These are phyloP conservation scores for Beauveria scarabaeidicola DNA, from an alignment of 2,329 filamentous ascomycete species.

Conservation along the genomic window DNA sequence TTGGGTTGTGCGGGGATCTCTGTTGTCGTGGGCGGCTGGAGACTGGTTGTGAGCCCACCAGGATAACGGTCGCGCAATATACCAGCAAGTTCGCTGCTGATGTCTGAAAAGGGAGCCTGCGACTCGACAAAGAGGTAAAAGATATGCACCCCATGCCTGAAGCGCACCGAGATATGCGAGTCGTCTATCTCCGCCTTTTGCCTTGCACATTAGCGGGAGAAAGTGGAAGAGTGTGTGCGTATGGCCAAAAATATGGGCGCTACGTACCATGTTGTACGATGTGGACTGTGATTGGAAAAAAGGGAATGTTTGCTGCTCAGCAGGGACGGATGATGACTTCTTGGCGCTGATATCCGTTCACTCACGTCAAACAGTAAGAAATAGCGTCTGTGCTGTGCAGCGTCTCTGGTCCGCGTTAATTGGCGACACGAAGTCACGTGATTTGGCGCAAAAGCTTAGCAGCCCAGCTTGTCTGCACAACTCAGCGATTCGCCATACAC, in stretches of 20 bases:
- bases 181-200: slow-evolving; percentile 28
- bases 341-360: not conserved
- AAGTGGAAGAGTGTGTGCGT: slow-evolving; percentile 1
- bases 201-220: not conserved
- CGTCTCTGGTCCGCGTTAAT: slow-evolving; percentile 4
- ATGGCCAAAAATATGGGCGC: not conserved
- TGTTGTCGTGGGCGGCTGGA: slow-evolving; percentile 25
- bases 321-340: not conserved
- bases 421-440: slow-evolving; percentile 10
- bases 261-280: slow-evolving; percentile 3
- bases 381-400: not conserved
- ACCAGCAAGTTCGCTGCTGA: slow-evolving; percentile 50
- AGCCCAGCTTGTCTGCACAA: not conserved
- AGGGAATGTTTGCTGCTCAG: not conserved
- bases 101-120: slow-evolving; percentile 44
- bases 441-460: not conserved
- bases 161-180: slow-evolving; percentile 55
- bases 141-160: slow-evolving; percentile 66
- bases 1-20: slow-evolving; percentile 32
- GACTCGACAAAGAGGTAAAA: slow-evolving; percentile 59
- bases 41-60: slow-evolving; percentile 36
- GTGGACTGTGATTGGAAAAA: not conserved
- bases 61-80: slow-evolving; percentile 51
- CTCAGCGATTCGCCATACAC: not conserved
- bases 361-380: not conserved